Evolutionary conservation across 805 yeast species (phyloP).

Genomic region (Maudiozyma barnettii): DNA sequence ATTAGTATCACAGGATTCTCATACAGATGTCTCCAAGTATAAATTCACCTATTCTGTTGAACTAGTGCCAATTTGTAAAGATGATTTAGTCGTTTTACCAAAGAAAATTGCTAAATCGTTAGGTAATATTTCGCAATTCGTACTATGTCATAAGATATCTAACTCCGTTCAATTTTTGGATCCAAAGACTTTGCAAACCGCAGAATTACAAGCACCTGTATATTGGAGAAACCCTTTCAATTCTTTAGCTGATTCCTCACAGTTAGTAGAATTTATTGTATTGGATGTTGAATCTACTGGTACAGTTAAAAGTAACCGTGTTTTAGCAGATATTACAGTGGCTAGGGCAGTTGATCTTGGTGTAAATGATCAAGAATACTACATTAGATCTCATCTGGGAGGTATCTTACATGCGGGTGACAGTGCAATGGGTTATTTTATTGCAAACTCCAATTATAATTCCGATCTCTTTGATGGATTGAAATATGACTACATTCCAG

Average conservation of each 20-base stretch:
- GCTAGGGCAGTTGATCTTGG: slow-evolving; percentile 92
- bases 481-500: slow-evolving; percentile 62
- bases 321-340: slow-evolving; percentile 82
- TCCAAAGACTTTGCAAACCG: slow-evolving; percentile 67
- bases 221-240: slow-evolving; percentile 82
- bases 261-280: slow-evolving; percentile 77
- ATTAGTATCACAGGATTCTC: slow-evolving; percentile 83
- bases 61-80: slow-evolving; percentile 93
- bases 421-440: slow-evolving; percentile 86
- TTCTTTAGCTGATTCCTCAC: slow-evolving; percentile 64
- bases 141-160: slow-evolving; percentile 74
- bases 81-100: slow-evolving; percentile 88
- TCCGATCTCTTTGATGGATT: slow-evolving; percentile 71
- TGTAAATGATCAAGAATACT: slow-evolving; percentile 69
- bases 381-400: slow-evolving; percentile 86
- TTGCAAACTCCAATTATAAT: slow-evolving; percentile 80
- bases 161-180: slow-evolving; percentile 82
- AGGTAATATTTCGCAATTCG: slow-evolving; percentile 76
- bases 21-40: slow-evolving; percentile 75
- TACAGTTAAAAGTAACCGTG: slow-evolving; percentile 59
- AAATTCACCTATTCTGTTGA: slow-evolving; percentile 91
- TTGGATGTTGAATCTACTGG: slow-evolving; percentile 92
- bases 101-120: slow-evolving; percentile 71
- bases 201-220: slow-evolving; percentile 59
- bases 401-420: slow-evolving; percentile 95